A percentile compares a stretch with the other conserved stretches of the same genome.
phyloP scores from a whole-genome alignment of 768 basidiomycete genomes.

The Russula brevipes region DNA sequence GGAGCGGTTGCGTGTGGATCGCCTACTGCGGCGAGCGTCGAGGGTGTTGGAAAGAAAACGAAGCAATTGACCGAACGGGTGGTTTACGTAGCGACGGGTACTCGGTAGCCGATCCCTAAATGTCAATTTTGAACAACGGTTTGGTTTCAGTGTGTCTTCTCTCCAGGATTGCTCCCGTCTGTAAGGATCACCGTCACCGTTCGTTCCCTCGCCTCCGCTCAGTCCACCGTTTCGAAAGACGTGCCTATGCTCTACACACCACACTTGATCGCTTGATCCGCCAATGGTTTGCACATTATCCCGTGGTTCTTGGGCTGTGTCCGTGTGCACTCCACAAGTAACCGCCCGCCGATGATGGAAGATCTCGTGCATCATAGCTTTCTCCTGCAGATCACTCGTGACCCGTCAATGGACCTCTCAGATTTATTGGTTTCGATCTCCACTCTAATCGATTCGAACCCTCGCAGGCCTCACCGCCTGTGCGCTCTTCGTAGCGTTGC shows the following conservation, averaged over 20 bases:
- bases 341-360: constrained; percentile 4
- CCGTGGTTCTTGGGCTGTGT: not conserved
- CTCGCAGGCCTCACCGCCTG: not conserved
- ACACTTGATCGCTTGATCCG: constrained; percentile 1
- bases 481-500: not conserved
- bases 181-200: constrained; percentile 5
- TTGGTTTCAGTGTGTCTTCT: constrained; percentile 15
- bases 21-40: constrained; percentile 12
- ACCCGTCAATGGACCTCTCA: not conserved
- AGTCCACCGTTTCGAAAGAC: constrained; percentile 10
- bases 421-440: constrained; percentile 22
- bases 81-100: constrained; percentile 15
- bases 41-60: not conserved
- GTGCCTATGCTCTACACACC: constrained; percentile 8
- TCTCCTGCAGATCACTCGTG: constrained; percentile 18
- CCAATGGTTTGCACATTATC: not conserved
- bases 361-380: constrained; percentile 6
- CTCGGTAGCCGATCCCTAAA: constrained; percentile 11
- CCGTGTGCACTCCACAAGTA: not conserved
- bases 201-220: constrained; percentile 4
- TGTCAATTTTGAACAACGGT: not conserved
- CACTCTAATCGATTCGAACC: constrained; percentile 16
- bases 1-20: not conserved
- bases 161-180: constrained; percentile 6
- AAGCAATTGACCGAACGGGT: constrained; percentile 2